Conservation (phyloP, 2,329 filamentous ascomycete species). For the Arthrinium puccinioides region DNA sequence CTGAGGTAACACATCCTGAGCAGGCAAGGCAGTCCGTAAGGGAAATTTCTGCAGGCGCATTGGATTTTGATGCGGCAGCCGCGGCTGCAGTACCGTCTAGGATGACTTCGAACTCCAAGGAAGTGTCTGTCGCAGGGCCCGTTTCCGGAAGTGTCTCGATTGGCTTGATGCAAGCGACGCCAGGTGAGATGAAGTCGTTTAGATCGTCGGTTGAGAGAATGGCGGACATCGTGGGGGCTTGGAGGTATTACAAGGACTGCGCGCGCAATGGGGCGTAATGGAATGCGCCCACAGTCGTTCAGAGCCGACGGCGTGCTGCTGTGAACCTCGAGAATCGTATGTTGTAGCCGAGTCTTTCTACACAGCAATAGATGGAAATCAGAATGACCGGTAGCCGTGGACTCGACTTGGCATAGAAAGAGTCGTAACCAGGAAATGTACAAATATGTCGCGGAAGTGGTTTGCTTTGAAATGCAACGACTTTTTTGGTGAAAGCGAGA, state of each 20-base stretch:
- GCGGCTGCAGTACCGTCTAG: constrained; percentile 70
- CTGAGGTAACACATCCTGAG: constrained; percentile 94
- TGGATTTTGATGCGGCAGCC: constrained; percentile 41
- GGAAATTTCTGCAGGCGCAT: constrained; percentile 80
- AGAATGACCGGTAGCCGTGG: too few relatives aligned
- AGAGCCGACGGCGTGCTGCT: too few relatives aligned
- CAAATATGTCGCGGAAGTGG: too few relatives aligned
- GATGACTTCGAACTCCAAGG: constrained; percentile 73
- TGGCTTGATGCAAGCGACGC: constrained; percentile 96
- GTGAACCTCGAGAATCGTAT: too few relatives aligned
- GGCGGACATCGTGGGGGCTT: constrained; percentile 91
- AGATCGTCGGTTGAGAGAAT: constrained; percentile 95
- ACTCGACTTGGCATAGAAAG: too few relatives aligned
- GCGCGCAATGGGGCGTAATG: constrained; percentile 1
- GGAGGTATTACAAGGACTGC: too few relatives aligned
- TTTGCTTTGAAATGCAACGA: constrained; percentile 9
- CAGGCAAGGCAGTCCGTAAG: constrained; percentile 96
- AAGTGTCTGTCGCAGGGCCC: constrained; percentile 31
- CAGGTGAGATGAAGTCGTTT: constrained; percentile 98
- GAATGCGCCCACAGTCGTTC: too few relatives aligned
- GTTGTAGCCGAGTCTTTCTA: too few relatives aligned
- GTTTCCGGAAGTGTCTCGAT: constrained; percentile 79
- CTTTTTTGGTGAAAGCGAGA: constrained; percentile 4
- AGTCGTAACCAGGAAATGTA: neutral
- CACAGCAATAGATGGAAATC: too few relatives aligned